A percentile compares a stretch with the other conserved stretches of the same genome.
Conservation (phyloP, 805 yeast species). For the Ascoidea asiatica region DNA sequence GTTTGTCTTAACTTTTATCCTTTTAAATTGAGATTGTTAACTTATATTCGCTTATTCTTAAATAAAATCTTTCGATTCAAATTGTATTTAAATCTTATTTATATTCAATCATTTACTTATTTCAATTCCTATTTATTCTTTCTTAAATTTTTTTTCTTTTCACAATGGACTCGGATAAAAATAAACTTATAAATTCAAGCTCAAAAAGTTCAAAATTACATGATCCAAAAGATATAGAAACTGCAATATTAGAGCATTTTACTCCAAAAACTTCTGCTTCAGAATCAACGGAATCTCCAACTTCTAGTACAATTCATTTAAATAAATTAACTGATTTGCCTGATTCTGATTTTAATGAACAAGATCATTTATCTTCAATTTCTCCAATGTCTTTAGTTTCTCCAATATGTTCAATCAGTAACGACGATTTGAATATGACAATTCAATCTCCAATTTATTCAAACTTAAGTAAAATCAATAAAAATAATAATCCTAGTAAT, state of each 20-base stretch:
- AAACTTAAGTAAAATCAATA: too few relatives aligned
- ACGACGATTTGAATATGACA: too few relatives aligned
- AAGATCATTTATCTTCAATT: too few relatives aligned
- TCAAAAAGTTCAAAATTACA: not conserved
- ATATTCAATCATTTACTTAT: too few relatives aligned
- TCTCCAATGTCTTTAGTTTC: not conserved
- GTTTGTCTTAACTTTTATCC: too few relatives aligned
- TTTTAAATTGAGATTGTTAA: too few relatives aligned
- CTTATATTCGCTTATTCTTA: too few relatives aligned
- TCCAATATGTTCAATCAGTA: not conserved
- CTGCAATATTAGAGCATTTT: constrained; percentile 36
- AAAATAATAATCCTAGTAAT: not conserved
- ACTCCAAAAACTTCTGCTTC: constrained; percentile 55
- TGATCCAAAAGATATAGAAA: not conserved
- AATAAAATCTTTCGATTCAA: too few relatives aligned
- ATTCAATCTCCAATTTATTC: not conserved
- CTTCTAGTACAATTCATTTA: not conserved
- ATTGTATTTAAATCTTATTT: too few relatives aligned
- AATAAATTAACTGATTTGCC: not conserved
- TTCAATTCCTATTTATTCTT: too few relatives aligned
- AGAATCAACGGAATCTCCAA: constrained; percentile 18
- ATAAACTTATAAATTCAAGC: not conserved
- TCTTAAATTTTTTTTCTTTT: too few relatives aligned
- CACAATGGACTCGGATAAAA: not conserved
- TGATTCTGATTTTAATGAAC: too few relatives aligned